phyloP scores from a whole-genome alignment of 164 flowering plant species.

The Liquidambar formosana region DNA sequence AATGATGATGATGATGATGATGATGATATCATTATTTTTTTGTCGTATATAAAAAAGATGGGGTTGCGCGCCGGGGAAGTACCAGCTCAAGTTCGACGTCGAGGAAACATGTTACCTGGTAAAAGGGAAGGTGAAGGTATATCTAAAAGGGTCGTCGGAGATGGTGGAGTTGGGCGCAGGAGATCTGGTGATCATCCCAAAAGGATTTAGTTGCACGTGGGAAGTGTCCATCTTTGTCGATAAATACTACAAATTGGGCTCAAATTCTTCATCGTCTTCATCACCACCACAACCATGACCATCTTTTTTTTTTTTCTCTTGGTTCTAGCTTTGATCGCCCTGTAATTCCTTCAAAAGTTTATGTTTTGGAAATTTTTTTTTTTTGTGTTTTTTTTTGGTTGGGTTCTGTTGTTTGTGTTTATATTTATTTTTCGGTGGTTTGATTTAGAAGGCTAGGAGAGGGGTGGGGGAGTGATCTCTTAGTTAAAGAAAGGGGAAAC shows the following conservation, averaged over 20 bases:
- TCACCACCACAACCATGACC: too few relatives aligned
- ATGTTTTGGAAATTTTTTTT: too few relatives aligned
- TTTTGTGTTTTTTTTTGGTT: too few relatives aligned
- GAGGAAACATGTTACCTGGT: conserved; percentile 80
- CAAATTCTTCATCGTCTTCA: conserved; percentile 27
- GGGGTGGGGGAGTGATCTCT: too few relatives aligned
- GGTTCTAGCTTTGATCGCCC: too few relatives aligned
- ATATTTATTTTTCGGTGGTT: background rate
- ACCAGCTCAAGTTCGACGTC: conserved; percentile 79
- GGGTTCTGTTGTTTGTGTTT: too few relatives aligned
- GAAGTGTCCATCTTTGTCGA: conserved; percentile 70
- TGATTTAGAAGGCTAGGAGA: background rate
- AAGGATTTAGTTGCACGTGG: conserved; percentile 77
- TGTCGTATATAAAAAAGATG: conserved; percentile 51
- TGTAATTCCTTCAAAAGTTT: background rate
- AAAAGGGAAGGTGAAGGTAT: conserved; percentile 78
- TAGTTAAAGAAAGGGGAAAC: conserved; percentile 17
- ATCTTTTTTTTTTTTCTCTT: background rate
- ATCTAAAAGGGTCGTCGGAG: conserved; percentile 48
- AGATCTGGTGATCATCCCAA: conserved; percentile 29
- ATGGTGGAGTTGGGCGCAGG: conserved; percentile 86
- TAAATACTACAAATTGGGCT: conserved; percentile 72
- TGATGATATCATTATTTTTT: too few relatives aligned
- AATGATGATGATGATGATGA: too few relatives aligned
- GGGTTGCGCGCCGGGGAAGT: conserved; percentile 89